Conservation (phyloP, 1,284 basidiomycete genomes). For the Ustilago crameri region DNA sequence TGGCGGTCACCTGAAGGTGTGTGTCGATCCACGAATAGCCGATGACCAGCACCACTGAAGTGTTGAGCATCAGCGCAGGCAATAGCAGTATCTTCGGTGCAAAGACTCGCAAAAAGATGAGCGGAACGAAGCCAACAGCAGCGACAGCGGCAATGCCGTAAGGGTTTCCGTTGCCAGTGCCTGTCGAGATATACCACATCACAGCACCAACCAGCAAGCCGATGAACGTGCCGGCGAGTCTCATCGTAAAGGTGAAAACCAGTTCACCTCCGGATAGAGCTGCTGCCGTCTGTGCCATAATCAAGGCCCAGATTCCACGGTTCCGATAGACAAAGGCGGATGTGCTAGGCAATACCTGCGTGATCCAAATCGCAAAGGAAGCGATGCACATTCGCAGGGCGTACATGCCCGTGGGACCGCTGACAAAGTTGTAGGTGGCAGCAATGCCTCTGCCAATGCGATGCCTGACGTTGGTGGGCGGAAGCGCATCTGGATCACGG, state of each 20-base stretch:
- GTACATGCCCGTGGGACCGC: constrained; percentile 74
- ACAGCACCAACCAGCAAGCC: constrained; percentile 75
- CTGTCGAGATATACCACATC: constrained; percentile 76
- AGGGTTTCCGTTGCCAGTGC: constrained; percentile 71
- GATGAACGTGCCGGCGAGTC: constrained; percentile 54
- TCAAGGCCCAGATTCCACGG: constrained; percentile 62
- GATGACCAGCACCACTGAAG: constrained; percentile 73
- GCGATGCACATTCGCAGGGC: constrained; percentile 74
- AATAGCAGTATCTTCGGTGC: constrained; percentile 79
- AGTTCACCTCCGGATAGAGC: constrained; percentile 62
- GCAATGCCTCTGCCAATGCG: constrained; percentile 51
- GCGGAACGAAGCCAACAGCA: constrained; percentile 76
- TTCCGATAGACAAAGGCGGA: constrained; percentile 61
- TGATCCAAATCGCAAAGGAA: constrained; percentile 73
- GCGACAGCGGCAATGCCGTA: constrained; percentile 79
- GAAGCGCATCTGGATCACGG: constrained; percentile 80
- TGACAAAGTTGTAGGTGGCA: constrained; percentile 28
- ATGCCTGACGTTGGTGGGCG: constrained; percentile 70
- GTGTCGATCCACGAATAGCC: constrained; percentile 59
- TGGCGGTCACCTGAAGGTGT: constrained; percentile 49
- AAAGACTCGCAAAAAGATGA: constrained; percentile 75
- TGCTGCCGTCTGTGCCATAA: constrained; percentile 64
- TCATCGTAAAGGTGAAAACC: constrained; percentile 49
- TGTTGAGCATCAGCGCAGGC: constrained; percentile 76
- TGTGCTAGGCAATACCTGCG: constrained; percentile 62